Evolutionary conservation across 2,329 filamentous ascomycete species (phyloP), one percentile per base, ranked within the genome.

Genomic region (Ceratocystis eucalypticola): DNA sequence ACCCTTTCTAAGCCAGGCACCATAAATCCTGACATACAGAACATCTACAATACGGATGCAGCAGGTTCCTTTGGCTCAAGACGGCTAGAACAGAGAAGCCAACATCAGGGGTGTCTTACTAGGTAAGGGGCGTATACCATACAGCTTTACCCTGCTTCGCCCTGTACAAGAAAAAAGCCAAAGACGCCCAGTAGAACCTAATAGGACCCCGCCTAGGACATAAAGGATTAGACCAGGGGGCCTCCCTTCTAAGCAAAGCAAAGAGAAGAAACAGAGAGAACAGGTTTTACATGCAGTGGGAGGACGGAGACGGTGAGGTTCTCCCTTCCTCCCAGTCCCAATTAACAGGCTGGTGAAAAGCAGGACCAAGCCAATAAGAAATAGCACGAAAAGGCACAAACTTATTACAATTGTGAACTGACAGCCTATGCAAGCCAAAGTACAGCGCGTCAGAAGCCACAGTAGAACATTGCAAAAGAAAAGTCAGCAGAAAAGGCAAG

Each of bases 191-290:
- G n/a, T 7, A 25, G 17, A 17, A 33, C 2, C 53, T 59, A 59
- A 59, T 59, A 59, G 28, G 55, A 59, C 28, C 55, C 55, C 55
- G 28, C 25, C 55, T 30, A 30, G 55, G 55, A 59, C 55, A n/a
- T n/a, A 30, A 37, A 37, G 28, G 28, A 59, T 30, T n/a, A 59
- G 15, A 37, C 55, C 28, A 59, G 55, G 55, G 55, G 28, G 37
- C 25, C 30, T 28, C 53, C 55, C 28, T 59, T 59, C 28, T 33
- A 10, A 59, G 25, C 30, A n/a, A 59, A 33, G 55, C 30, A n/a
- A 59, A 33, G 55, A 59, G 28, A 59, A 59, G 55, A 59, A 59
- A 59, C 55, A 59, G 55, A 59, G 55, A 33, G 25, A 59, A 59
- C 55, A 59, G 25, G 28, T 30, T 50, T 50, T 50, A 50, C 2